Base-by-base conservation (phyloP, 495 filamentous ascomycete genomes). In the Penicillium paxilli region DNA sequence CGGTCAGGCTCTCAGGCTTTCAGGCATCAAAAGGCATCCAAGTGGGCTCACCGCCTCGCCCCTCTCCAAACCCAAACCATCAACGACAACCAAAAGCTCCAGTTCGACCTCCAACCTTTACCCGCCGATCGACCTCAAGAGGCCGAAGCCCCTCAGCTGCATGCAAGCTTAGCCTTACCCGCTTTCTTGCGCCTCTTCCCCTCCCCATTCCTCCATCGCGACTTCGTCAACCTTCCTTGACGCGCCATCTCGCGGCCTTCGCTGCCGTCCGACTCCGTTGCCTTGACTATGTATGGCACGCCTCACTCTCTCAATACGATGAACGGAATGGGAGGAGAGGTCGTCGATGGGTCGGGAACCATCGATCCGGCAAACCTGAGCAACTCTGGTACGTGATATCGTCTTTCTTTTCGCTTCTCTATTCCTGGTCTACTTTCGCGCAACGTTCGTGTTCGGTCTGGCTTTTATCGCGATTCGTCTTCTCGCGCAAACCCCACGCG, bases 351-450 rank as follows among this genome's bases (percentile, higher is more conserved):
- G 54, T 85, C 85, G 52, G 87, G 86, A 30, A 92, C 89, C 49
- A 92, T 92, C 73, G 87, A 92, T 70, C 89, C 89, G 52, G 87
- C 87, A 23, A 87, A 85, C 12, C 70, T 89, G 72, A 86, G 86
- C 64, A 78, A 83, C 40, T 72, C 80, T 57, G 80, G 84, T 87
- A 83, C 64, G 77, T 73, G 41, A 30, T 42, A 21, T 28, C 17
- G 35, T 16, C 24, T 58, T 40, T 47, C 30, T 56, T 46, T 47
- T 32, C 47, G 33, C 26, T 47, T 8, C n/a, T 14, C 44, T 49
- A 21, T 25, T 53, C 42, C 21, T 28, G 5, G 51, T 25, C 24
- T 28, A 14, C 6, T 30, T 26, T 32, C 28, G 26, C 42, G 24
- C 37, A 20, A 22, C 12, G 16, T 21, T 28, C 23, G 24, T 47